Base-by-base conservation (phyloP, 2,329 filamentous ascomycete species). In the Pseudophaeomoniella oleicola region DNA sequence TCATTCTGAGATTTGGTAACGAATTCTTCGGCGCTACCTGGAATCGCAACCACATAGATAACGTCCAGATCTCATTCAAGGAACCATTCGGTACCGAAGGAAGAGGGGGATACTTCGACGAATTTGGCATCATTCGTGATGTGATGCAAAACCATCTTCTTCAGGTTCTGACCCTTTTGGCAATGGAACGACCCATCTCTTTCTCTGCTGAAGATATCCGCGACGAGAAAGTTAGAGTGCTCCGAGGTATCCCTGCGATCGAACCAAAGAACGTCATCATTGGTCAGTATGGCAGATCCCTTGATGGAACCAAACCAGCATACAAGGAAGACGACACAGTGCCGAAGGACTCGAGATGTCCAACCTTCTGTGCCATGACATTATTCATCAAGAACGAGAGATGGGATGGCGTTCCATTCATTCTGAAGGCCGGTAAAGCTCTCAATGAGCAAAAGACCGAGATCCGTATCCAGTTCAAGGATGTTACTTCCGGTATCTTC, bases 201-300 rank as follows among this genome's bases (percentile, higher is more conserved):
- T 98, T 98, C 71, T 94, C 90, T 30, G 76, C 90, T 22, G 90
- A 98, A 64, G 90, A 98, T 53, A 93, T 98, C 48, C 86, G 90
- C 56, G 92, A 98, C 58, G 90, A 98, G 64, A 98, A 98, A 67
- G 66, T 96, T 48, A 81, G 90, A 51, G 92, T 98, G 15, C 78
- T 98, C 39, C 81, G 90, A 49, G 82, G 79, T 37, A 98, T 98
- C 58, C 81, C 87, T 42, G 72, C 85, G 30, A 94, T 98, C 50
- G 87, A 96, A 67, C 88, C 90, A 50, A 96, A 96, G 79, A 94
- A 98, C 58, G 90, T 98, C 59, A 98, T 98, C 57, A 98, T 98
- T 52, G 90, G 90, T 44, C 90, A 98, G 63, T 98, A 98, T 58
- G 88, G 87, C 52, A 90, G 83, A 64, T 96, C 88, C 19, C 71